Evolutionary conservation across 495 filamentous ascomycete species (phyloP), one percentile per base, ranked within the genome.

Genomic region (Hyaloscypha variabilis): DNA sequence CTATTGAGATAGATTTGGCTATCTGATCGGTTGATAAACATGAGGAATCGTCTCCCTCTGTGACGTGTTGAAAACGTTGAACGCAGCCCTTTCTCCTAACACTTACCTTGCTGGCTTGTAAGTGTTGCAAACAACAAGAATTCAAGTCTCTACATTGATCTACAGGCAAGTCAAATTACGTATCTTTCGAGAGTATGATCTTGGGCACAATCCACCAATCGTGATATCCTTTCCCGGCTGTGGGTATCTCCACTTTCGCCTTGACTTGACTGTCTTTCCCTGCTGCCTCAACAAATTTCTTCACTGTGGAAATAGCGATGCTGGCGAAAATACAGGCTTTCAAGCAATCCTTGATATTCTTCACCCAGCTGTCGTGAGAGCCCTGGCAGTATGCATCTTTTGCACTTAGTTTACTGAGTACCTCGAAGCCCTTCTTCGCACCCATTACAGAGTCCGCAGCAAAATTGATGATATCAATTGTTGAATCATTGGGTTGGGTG

Each of bases 131-230:
- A n/a, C n/a, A 34, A 34, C 30, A 34, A 34, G 8, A 13, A 8
- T 13, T 13, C 8, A 34, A 34, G 13, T 6, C 13, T 46, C 39
- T 46, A 46, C 6, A 46, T 46, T 46, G 14, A 17, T 46, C 39
- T 46, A 46, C 13, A 17, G 19, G 54, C n/a, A 51, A 25, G 73
- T 76, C 0, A 46, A 46, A 17, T 17, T 17, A 46, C 4, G 39
- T 17, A 46, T 17, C 3, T 46, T 17, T n/a, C n/a, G n/a, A 14
- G 13, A 64, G 64, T 25, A 66, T 55, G 19, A 93, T 67, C 73
- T 87, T 88, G 6, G 90, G 90, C 63, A 94, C 88, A 65, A 87
- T 79, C 91, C 91, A 95, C 87, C 88, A 92, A 68, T 88, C 86
- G 78, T 91, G 86, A 79, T 90, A 89, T 23, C 75, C 71, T 69